Evolutionary conservation across 257 asterid species (phyloP).

Genomic region (Salvia rosmarinus): DNA sequence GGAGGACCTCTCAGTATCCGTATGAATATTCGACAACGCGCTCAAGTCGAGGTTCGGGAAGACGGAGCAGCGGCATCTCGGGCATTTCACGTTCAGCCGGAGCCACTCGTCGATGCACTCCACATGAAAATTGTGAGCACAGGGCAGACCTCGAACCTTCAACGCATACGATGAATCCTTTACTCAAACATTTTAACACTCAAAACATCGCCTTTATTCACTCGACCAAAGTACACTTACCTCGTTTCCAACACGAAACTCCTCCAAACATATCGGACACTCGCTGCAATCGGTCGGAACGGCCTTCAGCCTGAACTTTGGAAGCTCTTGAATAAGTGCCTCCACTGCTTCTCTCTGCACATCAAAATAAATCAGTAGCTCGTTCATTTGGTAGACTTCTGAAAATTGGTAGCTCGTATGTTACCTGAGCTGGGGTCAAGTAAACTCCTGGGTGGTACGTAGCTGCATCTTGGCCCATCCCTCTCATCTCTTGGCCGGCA

Average conservation of each 20-base stretch:
- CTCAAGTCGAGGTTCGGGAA: constrained; percentile 94
- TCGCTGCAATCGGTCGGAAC: constrained; percentile 96
- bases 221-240: constrained; percentile 42
- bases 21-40: constrained; percentile 73
- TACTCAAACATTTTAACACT: not conserved
- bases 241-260: constrained; percentile 90
- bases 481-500: constrained; percentile 97
- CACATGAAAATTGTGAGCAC: constrained; percentile 97
- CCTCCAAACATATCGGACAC: constrained; percentile 96
- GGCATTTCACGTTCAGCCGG: constrained; percentile 86
- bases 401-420: not conserved
- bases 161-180: too few relatives aligned
- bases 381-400: not conserved
- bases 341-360: constrained; percentile 94
- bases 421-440: constrained; percentile 93
- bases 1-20: constrained; percentile 62
- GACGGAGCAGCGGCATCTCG: constrained; percentile 94
- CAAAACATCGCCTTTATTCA: not conserved
- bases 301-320: constrained; percentile 82
- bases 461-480: constrained; percentile 91
- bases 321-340: constrained; percentile 95
- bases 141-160: constrained; percentile 91
- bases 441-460: constrained; percentile 88
- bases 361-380: constrained; percentile 13
- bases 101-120: constrained; percentile 99